Conservation (phyloP, 225 moss, liverwort and hornwort genomes). For the Anthoceros angustus region DNA sequence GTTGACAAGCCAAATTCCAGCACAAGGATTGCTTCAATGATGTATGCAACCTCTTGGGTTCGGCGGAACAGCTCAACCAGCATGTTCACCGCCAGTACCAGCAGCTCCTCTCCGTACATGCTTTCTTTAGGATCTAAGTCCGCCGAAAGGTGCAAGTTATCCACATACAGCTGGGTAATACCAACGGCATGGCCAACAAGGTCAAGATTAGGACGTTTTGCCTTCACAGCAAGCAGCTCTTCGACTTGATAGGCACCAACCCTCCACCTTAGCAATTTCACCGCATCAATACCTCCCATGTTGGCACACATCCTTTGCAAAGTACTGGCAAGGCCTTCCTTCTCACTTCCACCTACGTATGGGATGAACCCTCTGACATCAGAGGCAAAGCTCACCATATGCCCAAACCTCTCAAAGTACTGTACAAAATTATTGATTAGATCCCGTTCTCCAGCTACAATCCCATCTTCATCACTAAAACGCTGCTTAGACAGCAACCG, state of each 20-base stretch:
- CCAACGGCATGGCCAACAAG: constrained; percentile 35
- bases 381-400: constrained; percentile 64
- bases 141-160: constrained; percentile 65
- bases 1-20: constrained; percentile 80
- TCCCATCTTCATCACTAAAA: constrained; percentile 50
- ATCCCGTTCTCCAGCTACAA: background rate
- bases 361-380: constrained; percentile 54
- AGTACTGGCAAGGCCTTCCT: constrained; percentile 33
- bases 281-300: constrained; percentile 26
- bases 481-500: constrained; percentile 26
- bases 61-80: constrained; percentile 68
- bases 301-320: constrained; percentile 38
- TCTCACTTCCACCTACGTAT: constrained; percentile 27
- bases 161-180: constrained; percentile 51
- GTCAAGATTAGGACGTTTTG: constrained; percentile 36
- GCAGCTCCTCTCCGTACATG: constrained; percentile 87
- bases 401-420: constrained; percentile 60
- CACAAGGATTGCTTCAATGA: constrained; percentile 76
- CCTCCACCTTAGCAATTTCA: constrained; percentile 47
- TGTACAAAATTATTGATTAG: background rate
- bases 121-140: constrained; percentile 79
- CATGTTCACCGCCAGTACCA: constrained; percentile 56
- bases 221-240: constrained; percentile 46
- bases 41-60: constrained; percentile 57
- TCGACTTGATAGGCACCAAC: constrained; percentile 76